Conservation (phyloP, 768 basidiomycete species). For the Lactarius trivialis region DNA sequence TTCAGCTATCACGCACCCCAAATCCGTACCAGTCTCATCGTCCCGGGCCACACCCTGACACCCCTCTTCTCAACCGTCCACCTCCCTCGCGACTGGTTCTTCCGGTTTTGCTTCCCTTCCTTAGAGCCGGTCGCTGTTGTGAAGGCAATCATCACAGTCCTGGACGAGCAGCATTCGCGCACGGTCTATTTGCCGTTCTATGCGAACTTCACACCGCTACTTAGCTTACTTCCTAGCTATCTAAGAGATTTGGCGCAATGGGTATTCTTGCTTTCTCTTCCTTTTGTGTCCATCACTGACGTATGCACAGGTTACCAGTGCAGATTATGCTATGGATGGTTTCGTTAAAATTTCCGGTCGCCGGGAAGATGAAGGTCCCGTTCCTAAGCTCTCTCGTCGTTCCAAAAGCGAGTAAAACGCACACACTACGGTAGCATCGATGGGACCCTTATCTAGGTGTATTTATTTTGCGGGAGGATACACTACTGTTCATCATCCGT, state of each 20-base stretch:
- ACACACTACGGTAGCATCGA: not conserved
- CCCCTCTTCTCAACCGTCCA: constrained; percentile 61
- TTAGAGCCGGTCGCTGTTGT: constrained; percentile 68
- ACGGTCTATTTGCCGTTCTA: constrained; percentile 71
- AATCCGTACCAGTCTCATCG: constrained; percentile 84
- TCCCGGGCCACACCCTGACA: constrained; percentile 75
- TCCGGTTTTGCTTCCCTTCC: constrained; percentile 72
- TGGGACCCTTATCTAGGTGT: not conserved
- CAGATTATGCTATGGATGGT: constrained; percentile 63
- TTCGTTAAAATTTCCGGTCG: constrained; percentile 47
- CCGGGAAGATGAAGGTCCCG: constrained; percentile 16
- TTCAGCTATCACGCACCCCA: constrained; percentile 56
- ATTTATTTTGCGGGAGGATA: not conserved
- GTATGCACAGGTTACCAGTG: constrained; percentile 46
- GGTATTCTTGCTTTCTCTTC: constrained; percentile 36
- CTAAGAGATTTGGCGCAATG: constrained; percentile 68
- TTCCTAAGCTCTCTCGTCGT: constrained; percentile 4
- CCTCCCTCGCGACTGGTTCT: constrained; percentile 44
- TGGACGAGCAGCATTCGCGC: constrained; percentile 75
- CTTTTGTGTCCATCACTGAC: not conserved
- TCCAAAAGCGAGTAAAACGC: constrained; percentile 15
- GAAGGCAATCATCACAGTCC: constrained; percentile 71
- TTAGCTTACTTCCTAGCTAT: constrained; percentile 63
- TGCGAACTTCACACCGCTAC: constrained; percentile 48
- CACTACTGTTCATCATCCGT: not conserved